phyloP scores from a whole-genome alignment of 1,284 basidiomycete species.

The Laetiporus sulphureus region DNA sequence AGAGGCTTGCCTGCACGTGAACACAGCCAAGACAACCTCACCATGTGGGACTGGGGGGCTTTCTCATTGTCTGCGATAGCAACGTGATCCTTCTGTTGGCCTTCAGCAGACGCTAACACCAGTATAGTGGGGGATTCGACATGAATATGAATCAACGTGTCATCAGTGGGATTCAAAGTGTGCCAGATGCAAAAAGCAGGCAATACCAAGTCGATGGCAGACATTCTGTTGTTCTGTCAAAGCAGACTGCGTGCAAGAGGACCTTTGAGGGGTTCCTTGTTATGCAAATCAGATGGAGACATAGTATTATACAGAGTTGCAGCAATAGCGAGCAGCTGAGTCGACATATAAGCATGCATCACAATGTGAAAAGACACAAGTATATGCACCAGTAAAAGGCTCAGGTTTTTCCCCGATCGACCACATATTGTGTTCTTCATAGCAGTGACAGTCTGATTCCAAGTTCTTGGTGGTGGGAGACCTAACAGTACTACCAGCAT shows the following conservation, averaged over 20 bases:
- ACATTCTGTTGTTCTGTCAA: slow-evolving; percentile 26
- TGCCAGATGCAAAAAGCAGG: slow-evolving; percentile 75
- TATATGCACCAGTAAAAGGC: slow-evolving; percentile 62
- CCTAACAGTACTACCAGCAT: too few species aligned
- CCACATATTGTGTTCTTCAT: slow-evolving; percentile 54
- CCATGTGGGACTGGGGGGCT: slow-evolving; percentile 34
- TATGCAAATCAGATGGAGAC: slow-evolving; percentile 35
- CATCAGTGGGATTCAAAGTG: slow-evolving; percentile 68
- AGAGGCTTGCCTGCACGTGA: slow-evolving; percentile 46
- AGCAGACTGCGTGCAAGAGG: slow-evolving; percentile 34
- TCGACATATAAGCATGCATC: not conserved
- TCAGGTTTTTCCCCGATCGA: slow-evolving; percentile 76
- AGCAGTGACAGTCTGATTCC: slow-evolving; percentile 36
- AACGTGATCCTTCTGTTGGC: slow-evolving; percentile 11
- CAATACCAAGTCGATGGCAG: slow-evolving; percentile 25
- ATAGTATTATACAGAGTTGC: slow-evolving; percentile 69
- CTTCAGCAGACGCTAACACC: slow-evolving; percentile 45
- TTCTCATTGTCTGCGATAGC: slow-evolving; percentile 18
- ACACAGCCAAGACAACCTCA: slow-evolving; percentile 39
- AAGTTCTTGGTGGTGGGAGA: slow-evolving; percentile 39
- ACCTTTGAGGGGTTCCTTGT: too few species aligned
- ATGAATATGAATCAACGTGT: slow-evolving; percentile 69
- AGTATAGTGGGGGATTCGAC: slow-evolving; percentile 78
- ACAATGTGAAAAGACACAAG: not conserved
- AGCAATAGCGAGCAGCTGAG: slow-evolving; percentile 67